A percentile compares a stretch with the other conserved stretches of the same genome.
These are phyloP conservation scores for Fusarium duplospermum DNA, from an alignment of 2,329 filamentous ascomycete species.

Conservation along the genomic window DNA sequence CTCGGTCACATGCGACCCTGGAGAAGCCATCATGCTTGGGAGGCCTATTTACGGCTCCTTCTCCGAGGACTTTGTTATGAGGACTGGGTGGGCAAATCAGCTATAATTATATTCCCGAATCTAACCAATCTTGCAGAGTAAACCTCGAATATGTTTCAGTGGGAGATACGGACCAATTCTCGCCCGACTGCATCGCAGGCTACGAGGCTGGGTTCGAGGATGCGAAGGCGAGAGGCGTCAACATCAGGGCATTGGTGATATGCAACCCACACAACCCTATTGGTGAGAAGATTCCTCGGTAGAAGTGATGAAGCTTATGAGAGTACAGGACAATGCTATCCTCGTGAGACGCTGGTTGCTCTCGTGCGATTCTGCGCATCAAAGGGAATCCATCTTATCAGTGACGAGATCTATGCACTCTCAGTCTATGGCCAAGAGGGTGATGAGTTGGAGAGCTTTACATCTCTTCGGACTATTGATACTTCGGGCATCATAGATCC, in stretches of 20 bases:
- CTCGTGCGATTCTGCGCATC: not conserved
- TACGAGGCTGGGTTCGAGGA: not conserved
- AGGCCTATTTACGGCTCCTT: not conserved
- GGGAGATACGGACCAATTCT: not conserved
- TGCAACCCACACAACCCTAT: not conserved
- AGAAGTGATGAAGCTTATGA: not conserved
- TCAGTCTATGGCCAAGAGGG: not conserved
- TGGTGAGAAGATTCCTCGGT: not conserved
- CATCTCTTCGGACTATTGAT: not conserved
- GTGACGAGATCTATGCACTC: constrained; percentile 2
- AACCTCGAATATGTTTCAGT: not conserved
- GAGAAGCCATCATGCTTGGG: not conserved
- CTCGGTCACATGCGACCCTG: not conserved
- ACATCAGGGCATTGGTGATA: not conserved
- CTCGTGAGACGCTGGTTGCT: not conserved
- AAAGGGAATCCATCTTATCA: not conserved
- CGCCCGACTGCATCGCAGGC: not conserved
- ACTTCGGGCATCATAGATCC: not conserved
- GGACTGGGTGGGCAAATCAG: not conserved
- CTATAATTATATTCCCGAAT: not conserved
- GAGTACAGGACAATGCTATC: not conserved
- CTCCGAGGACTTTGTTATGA: not conserved
- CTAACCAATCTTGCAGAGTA: not conserved
- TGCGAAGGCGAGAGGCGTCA: not conserved
- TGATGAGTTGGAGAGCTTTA: not conserved